phyloP scores from a whole-genome alignment of 257 asterid species.

The Rauvolfia tetraphylla region DNA sequence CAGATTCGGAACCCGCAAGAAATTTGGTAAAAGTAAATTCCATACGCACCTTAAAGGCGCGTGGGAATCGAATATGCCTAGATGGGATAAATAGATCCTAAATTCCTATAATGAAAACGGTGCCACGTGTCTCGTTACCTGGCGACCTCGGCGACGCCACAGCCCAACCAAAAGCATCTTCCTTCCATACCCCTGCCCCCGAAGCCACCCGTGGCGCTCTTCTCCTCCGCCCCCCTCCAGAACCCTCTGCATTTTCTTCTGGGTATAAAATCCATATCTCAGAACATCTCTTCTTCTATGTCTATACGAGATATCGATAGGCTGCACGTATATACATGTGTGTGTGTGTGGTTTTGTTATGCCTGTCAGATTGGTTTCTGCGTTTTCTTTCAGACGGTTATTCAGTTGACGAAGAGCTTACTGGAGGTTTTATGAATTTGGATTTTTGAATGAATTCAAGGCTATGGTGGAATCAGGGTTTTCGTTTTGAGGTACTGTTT shows the following conservation, averaged over 20 bases:
- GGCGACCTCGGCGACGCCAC: conserved; percentile 36
- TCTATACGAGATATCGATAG: neutral
- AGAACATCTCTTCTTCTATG: neutral
- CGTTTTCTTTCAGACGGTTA: neutral
- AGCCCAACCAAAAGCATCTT: conserved; percentile 5
- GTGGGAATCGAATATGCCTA: conserved; percentile 16
- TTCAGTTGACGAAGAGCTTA: neutral
- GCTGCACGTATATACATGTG: neutral
- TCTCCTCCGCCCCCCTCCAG: conserved; percentile 33
- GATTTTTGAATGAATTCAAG: conserved; percentile 31
- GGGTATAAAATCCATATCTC: neutral
- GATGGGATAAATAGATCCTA: conserved; percentile 44
- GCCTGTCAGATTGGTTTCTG: neutral
- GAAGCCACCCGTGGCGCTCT: conserved; percentile 25
- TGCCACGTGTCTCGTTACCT: conserved; percentile 56
- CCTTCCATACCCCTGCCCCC: neutral
- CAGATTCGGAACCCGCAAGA: neutral
- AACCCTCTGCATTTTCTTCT: conserved; percentile 1
- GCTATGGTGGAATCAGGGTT: conserved; percentile 37
- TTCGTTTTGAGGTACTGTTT: conserved; percentile 38
- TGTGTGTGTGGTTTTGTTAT: neutral
- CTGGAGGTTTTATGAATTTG: conserved; percentile 12
- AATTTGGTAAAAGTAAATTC: neutral
- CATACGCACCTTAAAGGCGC: conserved; percentile 7
- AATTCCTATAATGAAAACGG: conserved; percentile 21